These are phyloP conservation scores for Austroboletus festivus DNA, from an alignment of 768 basidiomycete genomes.

Conservation along the genomic window DNA sequence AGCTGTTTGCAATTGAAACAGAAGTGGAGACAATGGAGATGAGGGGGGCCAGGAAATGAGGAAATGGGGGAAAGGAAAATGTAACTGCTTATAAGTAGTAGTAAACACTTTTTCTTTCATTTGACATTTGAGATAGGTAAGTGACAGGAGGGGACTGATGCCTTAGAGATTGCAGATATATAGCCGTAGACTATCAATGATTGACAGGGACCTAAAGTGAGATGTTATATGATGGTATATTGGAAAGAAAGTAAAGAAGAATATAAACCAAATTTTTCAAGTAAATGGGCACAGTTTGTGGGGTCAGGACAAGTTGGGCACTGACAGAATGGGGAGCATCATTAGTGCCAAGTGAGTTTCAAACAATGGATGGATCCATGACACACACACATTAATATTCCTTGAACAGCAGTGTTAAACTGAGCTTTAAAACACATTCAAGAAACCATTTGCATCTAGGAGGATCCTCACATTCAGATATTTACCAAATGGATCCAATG, in stretches of 20 bases:
- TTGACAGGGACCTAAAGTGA: slow-evolving; percentile 66
- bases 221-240: neutral
- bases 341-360: neutral
- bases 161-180: slow-evolving; percentile 86
- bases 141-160: slow-evolving; percentile 80
- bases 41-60: neutral
- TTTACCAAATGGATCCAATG: neutral
- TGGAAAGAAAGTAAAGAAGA: neutral
- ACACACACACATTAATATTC: slow-evolving; percentile 87
- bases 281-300: slow-evolving; percentile 67
- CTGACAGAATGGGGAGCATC: slow-evolving; percentile 36
- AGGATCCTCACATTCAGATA: neutral
- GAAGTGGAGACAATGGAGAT: neutral
- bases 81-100: slow-evolving; percentile 59
- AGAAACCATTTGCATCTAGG: slow-evolving; percentile 92
- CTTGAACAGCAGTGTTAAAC: slow-evolving; percentile 81
- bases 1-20: no score
- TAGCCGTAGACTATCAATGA: slow-evolving; percentile 93
- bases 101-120: slow-evolving; percentile 86
- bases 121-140: slow-evolving; percentile 87
- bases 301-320: slow-evolving; percentile 84
- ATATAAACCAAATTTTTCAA: slow-evolving; percentile 80
- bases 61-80: neutral
- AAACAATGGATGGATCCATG: neutral
- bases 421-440: slow-evolving; percentile 92